A percentile compares a stretch with the other conserved stretches of the same genome.
Evolutionary conservation across 1,139 yeast species (phyloP).

Genomic region (Yamadazyma buinensis): DNA sequence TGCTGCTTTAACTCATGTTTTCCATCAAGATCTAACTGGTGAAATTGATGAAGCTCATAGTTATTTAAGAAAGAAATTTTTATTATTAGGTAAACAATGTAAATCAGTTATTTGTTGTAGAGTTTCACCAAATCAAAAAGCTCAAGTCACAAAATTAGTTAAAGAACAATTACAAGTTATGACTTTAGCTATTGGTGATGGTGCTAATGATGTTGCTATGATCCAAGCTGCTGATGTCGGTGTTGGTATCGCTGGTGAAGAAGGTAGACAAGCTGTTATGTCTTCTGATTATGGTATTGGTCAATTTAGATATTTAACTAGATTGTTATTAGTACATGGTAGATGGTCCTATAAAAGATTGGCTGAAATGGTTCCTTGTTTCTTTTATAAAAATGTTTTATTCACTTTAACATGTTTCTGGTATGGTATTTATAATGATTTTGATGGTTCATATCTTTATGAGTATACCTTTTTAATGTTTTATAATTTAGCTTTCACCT

Average conservation of each 20-base stretch:
- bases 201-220: constrained; percentile 69
- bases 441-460: constrained; percentile 59
- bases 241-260: constrained; percentile 67
- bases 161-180: constrained; percentile 49
- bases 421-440: constrained; percentile 55
- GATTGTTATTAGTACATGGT: constrained; percentile 58
- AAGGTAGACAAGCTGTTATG: constrained; percentile 67
- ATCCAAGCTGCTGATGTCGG: constrained; percentile 66
- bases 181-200: constrained; percentile 67
- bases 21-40: constrained; percentile 20
- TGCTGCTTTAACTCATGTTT: constrained; percentile 46
- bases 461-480: constrained; percentile 64
- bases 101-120: constrained; percentile 61
- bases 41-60: constrained; percentile 15
- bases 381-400: constrained; percentile 59
- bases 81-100: constrained; percentile 56
- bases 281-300: constrained; percentile 66
- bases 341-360: constrained; percentile 63
- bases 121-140: constrained; percentile 64
- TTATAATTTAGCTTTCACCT: constrained; percentile 62
- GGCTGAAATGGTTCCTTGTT: constrained; percentile 64
- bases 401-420: constrained; percentile 60
- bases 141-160: constrained; percentile 52
- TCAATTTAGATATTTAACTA: constrained; percentile 53
- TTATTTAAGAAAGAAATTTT: constrained; percentile 37